Evolutionary conservation across 108 stramenopile genomes (phyloP).

Genomic region (Mediolabrus comicus): DNA sequence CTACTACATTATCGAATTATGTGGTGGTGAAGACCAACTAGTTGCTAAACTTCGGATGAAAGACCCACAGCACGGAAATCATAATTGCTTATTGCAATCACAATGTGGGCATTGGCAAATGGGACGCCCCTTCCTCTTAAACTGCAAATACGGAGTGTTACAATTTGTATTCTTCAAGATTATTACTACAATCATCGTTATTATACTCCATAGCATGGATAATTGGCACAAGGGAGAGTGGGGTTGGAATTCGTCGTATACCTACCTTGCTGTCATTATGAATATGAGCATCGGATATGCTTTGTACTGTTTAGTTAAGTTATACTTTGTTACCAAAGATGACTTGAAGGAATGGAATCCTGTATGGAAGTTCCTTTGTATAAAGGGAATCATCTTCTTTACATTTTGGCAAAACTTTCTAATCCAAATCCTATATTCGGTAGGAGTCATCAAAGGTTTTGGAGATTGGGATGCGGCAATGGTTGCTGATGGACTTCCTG

Average conservation of each 20-base stretch:
- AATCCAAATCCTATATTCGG: conserved; percentile 19
- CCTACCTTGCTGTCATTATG: conserved; percentile 35
- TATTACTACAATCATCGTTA: conserved; percentile 30
- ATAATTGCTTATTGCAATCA: conserved; percentile 15
- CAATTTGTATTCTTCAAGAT: conserved; percentile 64
- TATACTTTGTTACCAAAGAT: conserved; percentile 48
- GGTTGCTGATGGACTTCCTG: conserved; percentile 45
- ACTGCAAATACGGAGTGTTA: conserved; percentile 60
- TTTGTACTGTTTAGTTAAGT: conserved; percentile 54
- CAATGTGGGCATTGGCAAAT: conserved; percentile 23
- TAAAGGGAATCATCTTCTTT: conserved; percentile 63
- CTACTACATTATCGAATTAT: conserved; percentile 54
- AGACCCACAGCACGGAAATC: conserved; percentile 25
- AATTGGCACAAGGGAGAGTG: conserved; percentile 23
- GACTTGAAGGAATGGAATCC: conserved; percentile 58
- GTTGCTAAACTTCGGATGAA: conserved; percentile 26
- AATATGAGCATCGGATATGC: conserved; percentile 56
- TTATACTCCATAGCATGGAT: conserved; percentile 33
- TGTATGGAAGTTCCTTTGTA: conserved; percentile 62
- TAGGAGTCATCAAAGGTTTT: conserved; percentile 32
- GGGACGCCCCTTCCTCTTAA: conserved; percentile 47
- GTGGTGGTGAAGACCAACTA: conserved; percentile 48
- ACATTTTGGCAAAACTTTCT: conserved; percentile 64
- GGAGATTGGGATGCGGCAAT: conserved; percentile 35
- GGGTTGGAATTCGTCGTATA: conserved; percentile 23